phyloP scores from a whole-genome alignment of 148 eudicot genomes.

The Fagopyrum homotropicum region DNA sequence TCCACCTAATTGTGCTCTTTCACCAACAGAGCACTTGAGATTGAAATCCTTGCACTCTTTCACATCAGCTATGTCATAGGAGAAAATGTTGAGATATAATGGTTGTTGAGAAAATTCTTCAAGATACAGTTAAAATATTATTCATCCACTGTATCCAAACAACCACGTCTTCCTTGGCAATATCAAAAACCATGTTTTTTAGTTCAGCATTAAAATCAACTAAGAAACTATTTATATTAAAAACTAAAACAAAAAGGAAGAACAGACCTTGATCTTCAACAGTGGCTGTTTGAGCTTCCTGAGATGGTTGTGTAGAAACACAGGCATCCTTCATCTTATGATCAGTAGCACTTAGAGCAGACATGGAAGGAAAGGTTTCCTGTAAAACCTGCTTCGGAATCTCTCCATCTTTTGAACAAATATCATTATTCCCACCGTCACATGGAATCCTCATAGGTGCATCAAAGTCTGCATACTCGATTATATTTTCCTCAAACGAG shows the following conservation, averaged over 20 bases:
- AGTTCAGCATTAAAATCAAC: not conserved
- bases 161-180: not conserved
- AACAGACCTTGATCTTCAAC: not conserved
- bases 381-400: not conserved
- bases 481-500: not conserved
- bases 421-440: not conserved
- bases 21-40: not conserved
- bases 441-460: not conserved
- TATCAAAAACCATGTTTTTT: not conserved
- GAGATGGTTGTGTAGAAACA: not conserved
- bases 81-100: not conserved
- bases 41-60: not conserved
- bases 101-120: not conserved
- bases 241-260: not conserved
- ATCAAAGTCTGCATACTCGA: not conserved
- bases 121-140: not conserved
- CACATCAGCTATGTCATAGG: not conserved
- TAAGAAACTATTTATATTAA: not conserved
- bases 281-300: not conserved
- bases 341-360: not conserved
- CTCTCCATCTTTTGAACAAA: not conserved
- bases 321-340: slow-evolving; percentile 4
- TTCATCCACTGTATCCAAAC: not conserved
- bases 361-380: not conserved
- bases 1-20: not conserved